Base-by-base conservation (phyloP, 2,329 filamentous ascomycete genomes). In the Ophiostoma tasmaniense region DNA sequence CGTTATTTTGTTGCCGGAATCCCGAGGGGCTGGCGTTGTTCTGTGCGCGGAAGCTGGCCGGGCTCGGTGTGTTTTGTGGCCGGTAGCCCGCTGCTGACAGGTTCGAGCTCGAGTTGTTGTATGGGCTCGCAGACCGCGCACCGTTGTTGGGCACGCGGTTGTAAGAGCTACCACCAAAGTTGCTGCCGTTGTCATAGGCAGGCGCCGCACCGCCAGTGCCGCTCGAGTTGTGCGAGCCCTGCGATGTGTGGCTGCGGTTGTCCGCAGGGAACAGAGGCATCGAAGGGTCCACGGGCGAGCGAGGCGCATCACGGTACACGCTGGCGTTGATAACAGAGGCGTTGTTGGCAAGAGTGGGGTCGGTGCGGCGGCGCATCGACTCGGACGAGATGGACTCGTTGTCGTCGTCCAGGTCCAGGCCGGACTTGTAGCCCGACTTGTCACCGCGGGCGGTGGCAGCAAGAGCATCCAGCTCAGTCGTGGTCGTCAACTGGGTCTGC, bases 361-460 rank as follows among this genome's bases (percentile, higher is more conserved):
- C 73, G 70, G 80, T 80, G 69, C 80, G 77, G 71, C 82, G 81
- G 74, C 79, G 80, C 71, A 81, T 73, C 11, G 87, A 86, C 50
- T 82, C 84, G 25, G 86, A 87, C 3, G 87, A 88, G 77, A 88
- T 86, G 35, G 87, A 89, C 64, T 88, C 86, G 64, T 87, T 87
- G 70, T 93, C 90, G 70, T 92, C 90, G 70, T 93, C 88, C 68
- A 91, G 84, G 72, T 89, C 88, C 37, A 87, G 81, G 68, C 83
- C 82, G 68, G 83, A 80, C 74, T 85, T 86, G 73, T 89, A 84
- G 64, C 84, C 84, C 67, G 77, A 76, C 79, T 91, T 89, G 74
- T 93, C 90, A 70, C 91, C 91, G 74, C 91, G 87, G 30, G 92
- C 92, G 20, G 91, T 94, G 25, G 89, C 90, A 73, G 90, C 92